phyloP scores from a whole-genome alignment of 116 monocot species.

The Papilionanthe hybrid region DNA sequence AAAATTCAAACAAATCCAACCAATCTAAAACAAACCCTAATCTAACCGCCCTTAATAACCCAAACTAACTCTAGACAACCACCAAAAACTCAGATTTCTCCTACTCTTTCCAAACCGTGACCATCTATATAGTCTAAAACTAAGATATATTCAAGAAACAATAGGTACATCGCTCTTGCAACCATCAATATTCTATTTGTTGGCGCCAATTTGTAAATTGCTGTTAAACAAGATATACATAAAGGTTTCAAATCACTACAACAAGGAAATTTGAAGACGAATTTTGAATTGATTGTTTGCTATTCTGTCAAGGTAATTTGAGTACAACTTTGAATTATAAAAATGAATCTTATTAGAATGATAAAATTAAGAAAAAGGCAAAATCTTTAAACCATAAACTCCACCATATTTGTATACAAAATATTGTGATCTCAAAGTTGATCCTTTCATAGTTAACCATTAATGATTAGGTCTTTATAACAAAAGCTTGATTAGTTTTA shows the following conservation, averaged over 20 bases:
- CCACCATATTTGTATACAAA: no score
- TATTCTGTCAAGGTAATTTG: no score
- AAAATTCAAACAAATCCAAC: neutral
- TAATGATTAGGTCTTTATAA: no score
- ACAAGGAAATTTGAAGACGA: neutral
- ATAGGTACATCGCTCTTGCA: neutral
- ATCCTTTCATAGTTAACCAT: no score
- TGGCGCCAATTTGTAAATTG: neutral
- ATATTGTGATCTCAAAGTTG: no score
- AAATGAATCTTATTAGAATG: neutral
- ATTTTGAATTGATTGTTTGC: no score
- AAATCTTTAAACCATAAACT: no score
- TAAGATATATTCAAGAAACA: no score
- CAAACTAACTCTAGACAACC: neutral
- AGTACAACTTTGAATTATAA: neutral
- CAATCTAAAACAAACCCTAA: neutral
- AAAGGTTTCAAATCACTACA: no score
- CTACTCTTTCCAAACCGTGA: neutral
- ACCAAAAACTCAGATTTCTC: neutral
- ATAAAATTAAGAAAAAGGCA: no score
- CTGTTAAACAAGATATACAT: neutral
- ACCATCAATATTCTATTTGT: neutral
- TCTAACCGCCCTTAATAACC: neutral
- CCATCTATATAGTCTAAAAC: neutral
- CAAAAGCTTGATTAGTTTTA: no score